Evolutionary conservation across 345 rosid species (phyloP), one percentile per base, ranked within the genome.

Genomic region (Excoecaria cochinchinensis): DNA sequence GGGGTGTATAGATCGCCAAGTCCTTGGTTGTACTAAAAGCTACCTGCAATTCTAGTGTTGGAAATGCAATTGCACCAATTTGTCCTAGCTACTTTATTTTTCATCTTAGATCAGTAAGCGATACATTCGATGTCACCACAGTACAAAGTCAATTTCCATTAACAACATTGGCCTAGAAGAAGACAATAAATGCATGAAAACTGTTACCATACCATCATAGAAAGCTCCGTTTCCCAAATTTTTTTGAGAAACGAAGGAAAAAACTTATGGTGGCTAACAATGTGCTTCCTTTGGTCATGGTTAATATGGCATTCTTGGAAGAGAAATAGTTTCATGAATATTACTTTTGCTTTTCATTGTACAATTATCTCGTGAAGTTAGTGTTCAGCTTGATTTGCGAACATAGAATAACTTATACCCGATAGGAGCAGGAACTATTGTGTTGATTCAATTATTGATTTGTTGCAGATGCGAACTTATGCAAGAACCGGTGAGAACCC

Each of bases 401-500:
- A 36, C 14, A 3, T 48, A 25, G 14, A 48, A 31, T 31, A 31
- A 61, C 25, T 61, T 15, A 6, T 6, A 36, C 38, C 25, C 19
- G 56, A 48, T 58, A 17, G 38, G 14, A 12, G 16, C 15, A 6
- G n/a, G 16, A 19, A 71, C 42, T 31, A 46, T 22, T 31, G 10
- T 31, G 24, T 21, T 68, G 69, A 12, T 16, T 4, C 51, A 3
- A 61, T 31, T 11, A 17, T 65, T 11, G 9, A 55, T 76, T 63
- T 70, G 19, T 77, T 59, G 61, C 87, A 93, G 99, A 93, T 95
- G 98, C 80, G 97, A 39, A 85, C 85, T 14, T 95, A 67, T 81
- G 98, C 99, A 61, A 93, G 88, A 80, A 89, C 72, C 15, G 97
- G 97, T 3, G 95, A 95, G 86, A 89, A 83, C 80, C 99, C 98